Base-by-base conservation (phyloP, 257 asterid species). In the Schizonepeta tenuifolia region DNA sequence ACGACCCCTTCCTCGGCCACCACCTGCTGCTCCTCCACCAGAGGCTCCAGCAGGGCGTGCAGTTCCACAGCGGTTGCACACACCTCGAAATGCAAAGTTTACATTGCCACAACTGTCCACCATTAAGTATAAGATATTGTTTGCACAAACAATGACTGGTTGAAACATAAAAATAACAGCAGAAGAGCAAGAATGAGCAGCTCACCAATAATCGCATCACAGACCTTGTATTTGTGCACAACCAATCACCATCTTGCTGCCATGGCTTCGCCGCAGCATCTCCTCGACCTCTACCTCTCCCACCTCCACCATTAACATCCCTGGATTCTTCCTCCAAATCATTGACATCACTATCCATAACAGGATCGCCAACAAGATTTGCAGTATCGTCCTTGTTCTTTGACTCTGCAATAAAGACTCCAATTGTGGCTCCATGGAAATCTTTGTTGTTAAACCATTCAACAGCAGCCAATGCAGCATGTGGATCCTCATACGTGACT, bases 221-320 rank as follows among this genome's bases (percentile, higher is more conserved):
- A 92, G 97, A 95, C 99, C 99, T 95, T 95, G 99, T 88, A 92
- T 95, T 95, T 36, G 96, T 80, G 81, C 98, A 95, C 82, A 70
- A 44, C 99, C 98, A 95, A 80, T 95, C 99, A 64, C 98, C 98
- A 13, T 95, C 99, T 80, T 95, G 97, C 72, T 95, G 97, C 99
- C 97, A 95, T 49, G 96, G 69, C 80, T 92, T 91, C 47, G 87
- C 96, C 5, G 82, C 74, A 69, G 83, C 84, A 84, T 89, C 98
- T 20, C 91, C 98, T 50, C 87, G 88, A 15, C 98, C 99, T 70
- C 90, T 79, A 81, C 98, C 99, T 72, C 93, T 85, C 73, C 96
- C 97, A 56, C 15, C 88, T 38, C 75, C 95, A 73, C 79, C 97
- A 83, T 84, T 81, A 63, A 78, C 59, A 75, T 83, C 96, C 59